Evolutionary conservation across 129 eudicot genomes (phyloP).

Genomic region (Helianthus tuberosus): DNA sequence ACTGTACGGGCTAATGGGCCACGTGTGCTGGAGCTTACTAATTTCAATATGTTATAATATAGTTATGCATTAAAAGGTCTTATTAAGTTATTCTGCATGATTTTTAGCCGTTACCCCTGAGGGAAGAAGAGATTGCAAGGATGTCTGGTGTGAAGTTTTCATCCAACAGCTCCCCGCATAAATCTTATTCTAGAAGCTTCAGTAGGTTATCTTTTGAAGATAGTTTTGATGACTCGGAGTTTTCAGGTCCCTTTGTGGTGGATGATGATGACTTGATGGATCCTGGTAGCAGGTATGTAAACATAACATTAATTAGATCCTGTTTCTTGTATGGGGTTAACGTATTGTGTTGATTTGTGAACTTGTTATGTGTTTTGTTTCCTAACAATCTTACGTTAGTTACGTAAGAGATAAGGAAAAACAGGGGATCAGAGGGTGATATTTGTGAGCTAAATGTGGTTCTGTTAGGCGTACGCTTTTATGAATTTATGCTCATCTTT

Average conservation of each 20-base stretch:
- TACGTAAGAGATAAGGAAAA: background rate
- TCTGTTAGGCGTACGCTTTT: constrained; percentile 5
- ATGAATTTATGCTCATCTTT: background rate
- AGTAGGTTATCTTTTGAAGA: constrained; percentile 74
- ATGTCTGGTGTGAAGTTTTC: constrained; percentile 49
- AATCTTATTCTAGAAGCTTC: constrained; percentile 74
- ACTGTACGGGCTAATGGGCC: background rate
- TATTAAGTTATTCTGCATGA: constrained; percentile 4
- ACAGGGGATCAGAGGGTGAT: background rate
- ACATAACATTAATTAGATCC: background rate
- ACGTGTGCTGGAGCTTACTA: constrained; percentile 5
- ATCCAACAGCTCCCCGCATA: constrained; percentile 63
- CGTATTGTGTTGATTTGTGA: constrained; percentile 1
- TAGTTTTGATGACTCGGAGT: constrained; percentile 76
- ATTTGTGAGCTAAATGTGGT: background rate
- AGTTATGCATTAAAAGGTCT: background rate
- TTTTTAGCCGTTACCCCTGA: constrained; percentile 53
- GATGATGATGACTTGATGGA: constrained; percentile 77
- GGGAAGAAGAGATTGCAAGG: constrained; percentile 64
- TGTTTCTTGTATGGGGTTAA: constrained; percentile 12
- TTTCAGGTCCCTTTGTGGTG: constrained; percentile 82
- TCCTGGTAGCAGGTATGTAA: constrained; percentile 74
- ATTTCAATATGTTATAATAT: constrained; percentile 4
- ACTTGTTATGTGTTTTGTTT: constrained; percentile 21
- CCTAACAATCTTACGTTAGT: background rate